Base-by-base conservation (phyloP, 2,329 filamentous ascomycete species). In the Diplocarpon mali region DNA sequence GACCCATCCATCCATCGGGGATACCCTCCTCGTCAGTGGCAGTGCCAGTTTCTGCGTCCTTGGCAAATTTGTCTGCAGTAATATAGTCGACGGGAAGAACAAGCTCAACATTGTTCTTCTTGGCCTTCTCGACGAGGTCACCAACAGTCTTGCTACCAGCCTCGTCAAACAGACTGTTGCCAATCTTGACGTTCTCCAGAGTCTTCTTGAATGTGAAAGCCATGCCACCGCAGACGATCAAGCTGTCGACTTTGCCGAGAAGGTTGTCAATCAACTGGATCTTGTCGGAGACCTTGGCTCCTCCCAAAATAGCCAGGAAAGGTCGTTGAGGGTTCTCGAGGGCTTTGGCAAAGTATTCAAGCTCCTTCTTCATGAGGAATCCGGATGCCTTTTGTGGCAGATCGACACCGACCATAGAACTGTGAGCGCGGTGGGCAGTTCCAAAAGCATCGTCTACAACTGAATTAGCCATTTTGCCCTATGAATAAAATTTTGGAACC, bases 171-270 rank as follows among this genome's bases (percentile, higher is more conserved):
- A 98, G 76, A 42, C 72, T 92, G 72, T 80, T 80, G 50, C 92
- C 92, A 56, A 98, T 98, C 67, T 81, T 76, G 62, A 96, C 81
- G 64, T 77, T 74, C 69, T 95, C 78, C 46, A 96, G 77, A n/a
- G 87, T 90, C 79, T 98, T 98, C 78, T 96, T 96, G 79, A 98
- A 98, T 60, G 92, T 98, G 73, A 96, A 98, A 52, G 92, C 89
- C 92, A 98, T 98, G 60, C 80, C 92, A 64, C 92, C 92, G 66
- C 90, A 95, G 69, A 98, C 83, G 69, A 98, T 84, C 56, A 98
- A 78, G 66, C 83, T 92, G 77, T 98, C 78, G 67, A 98, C 89
- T 78, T 98, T 96, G 69, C 88, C 85, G 57, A 98, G 83, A 56
- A 98, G 76, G 76, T 98, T 98, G 72, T 98, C 89, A 64, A 98